These are phyloP conservation scores for Spinacia oleracea DNA, from an alignment of 179 eudicot species.

Conservation along the genomic window DNA sequence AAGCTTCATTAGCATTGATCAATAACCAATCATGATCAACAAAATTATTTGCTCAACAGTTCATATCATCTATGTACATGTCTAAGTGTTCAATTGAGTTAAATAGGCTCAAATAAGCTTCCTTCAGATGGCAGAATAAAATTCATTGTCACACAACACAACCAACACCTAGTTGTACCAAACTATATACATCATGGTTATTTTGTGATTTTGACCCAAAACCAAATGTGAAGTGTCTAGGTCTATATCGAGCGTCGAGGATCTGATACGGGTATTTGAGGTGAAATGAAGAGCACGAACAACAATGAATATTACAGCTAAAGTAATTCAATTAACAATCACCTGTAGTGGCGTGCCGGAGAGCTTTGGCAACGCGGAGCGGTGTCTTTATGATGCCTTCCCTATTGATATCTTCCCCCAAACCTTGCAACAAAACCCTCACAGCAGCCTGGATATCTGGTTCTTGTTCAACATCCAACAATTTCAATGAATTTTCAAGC, in stretches of 20 bases:
- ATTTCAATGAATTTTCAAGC: slow-evolving; percentile 45
- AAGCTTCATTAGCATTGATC: background rate
- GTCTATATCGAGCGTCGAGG: no score
- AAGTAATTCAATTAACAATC: background rate
- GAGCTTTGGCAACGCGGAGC: slow-evolving; percentile 84
- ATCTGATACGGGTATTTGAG: background rate
- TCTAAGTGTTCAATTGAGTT: no score
- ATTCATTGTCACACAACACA: no score
- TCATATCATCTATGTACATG: background rate
- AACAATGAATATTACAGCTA: background rate
- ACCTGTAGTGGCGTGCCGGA: slow-evolving; percentile 82
- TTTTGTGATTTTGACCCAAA: no score
- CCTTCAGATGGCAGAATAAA: no score
- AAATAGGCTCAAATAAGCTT: no score
- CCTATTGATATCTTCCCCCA: slow-evolving; percentile 78
- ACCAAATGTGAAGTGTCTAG: no score
- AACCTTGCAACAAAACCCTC: slow-evolving; percentile 68
- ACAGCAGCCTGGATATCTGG: slow-evolving; percentile 72
- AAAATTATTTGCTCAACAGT: background rate
- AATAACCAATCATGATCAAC: background rate
- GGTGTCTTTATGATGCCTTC: slow-evolving; percentile 84
- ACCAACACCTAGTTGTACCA: no score
- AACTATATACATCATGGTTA: no score
- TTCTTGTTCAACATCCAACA: slow-evolving; percentile 39
- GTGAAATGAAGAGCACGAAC: no score